A percentile compares a stretch with the other conserved stretches of the same genome.
Evolutionary conservation across 768 basidiomycete species (phyloP).

Genomic region (Amanita phalloides): DNA sequence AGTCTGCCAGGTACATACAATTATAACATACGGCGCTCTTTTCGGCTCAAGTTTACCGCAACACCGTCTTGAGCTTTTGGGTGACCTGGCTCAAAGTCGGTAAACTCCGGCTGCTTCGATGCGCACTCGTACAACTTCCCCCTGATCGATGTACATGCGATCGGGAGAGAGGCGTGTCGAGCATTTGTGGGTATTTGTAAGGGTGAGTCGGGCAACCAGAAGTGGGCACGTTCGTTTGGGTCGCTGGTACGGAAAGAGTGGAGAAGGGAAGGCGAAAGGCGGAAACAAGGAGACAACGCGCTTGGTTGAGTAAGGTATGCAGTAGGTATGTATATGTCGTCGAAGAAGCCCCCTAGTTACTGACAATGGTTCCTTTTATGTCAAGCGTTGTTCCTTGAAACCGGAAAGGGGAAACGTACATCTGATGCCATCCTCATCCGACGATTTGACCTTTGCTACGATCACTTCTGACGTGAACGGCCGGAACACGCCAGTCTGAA

Average conservation of each 20-base stretch:
- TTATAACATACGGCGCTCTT: conserved; percentile 58
- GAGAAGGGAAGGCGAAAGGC: neutral
- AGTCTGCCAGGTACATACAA: conserved; percentile 31
- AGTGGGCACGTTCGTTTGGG: conserved; percentile 72
- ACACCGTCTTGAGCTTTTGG: conserved; percentile 68
- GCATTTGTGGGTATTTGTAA: conserved; percentile 44
- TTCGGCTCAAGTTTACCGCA: conserved; percentile 34
- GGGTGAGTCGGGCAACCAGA: conserved; percentile 66
- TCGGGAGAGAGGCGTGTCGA: conserved; percentile 58
- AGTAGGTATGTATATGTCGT: conserved; percentile 81
- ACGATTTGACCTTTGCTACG: conserved; percentile 79
- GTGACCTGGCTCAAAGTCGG: conserved; percentile 79
- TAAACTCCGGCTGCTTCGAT: conserved; percentile 79
- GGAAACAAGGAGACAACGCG: conserved; percentile 42
- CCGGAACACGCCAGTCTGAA: conserved; percentile 82
- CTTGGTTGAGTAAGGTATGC: conserved; percentile 67
- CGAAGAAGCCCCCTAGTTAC: conserved; percentile 89
- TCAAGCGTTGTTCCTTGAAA: neutral
- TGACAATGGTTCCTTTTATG: conserved; percentile 16
- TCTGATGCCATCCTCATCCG: conserved; percentile 77
- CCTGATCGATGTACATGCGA: conserved; percentile 74
- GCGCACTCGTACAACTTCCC: conserved; percentile 66
- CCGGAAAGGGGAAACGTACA: conserved; percentile 33
- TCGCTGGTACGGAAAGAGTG: conserved; percentile 36
- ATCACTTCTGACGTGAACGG: conserved; percentile 89